phyloP scores from a whole-genome alignment of 768 basidiomycete species.

The Tulasnella sp. region DNA sequence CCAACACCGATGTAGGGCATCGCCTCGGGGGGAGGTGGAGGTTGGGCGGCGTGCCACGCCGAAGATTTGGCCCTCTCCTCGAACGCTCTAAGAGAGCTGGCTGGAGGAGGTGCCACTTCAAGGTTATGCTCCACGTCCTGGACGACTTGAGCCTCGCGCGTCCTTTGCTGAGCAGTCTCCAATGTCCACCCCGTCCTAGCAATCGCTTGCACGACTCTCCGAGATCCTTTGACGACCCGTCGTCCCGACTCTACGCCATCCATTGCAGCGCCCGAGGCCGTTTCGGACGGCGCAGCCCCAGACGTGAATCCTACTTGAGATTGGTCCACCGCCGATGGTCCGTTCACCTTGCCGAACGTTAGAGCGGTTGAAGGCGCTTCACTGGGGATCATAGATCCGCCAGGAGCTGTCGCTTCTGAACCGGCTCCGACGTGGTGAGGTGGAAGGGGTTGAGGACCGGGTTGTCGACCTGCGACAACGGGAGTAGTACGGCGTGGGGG shows the following conservation, averaged over 20 bases:
- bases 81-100: no score
- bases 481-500: not conserved
- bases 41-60: no score
- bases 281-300: not conserved
- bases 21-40: no score
- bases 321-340: not conserved
- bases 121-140: not conserved
- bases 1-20: no score
- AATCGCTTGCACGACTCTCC: not conserved
- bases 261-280: not conserved
- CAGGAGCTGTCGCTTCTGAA: not conserved
- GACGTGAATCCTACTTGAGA: not conserved
- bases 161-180: not conserved
- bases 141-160: not conserved
- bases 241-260: not conserved
- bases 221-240: not conserved
- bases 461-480: not conserved
- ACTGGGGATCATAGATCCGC: not conserved
- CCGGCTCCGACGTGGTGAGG: not conserved
- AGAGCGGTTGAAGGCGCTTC: not conserved
- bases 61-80: no score
- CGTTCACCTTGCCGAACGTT: not conserved
- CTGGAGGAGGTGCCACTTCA: no score
- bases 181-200: not conserved
- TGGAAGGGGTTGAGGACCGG: not conserved